phyloP scores from a whole-genome alignment of 2,329 filamentous ascomycete species.

The Alternaria dauci region DNA sequence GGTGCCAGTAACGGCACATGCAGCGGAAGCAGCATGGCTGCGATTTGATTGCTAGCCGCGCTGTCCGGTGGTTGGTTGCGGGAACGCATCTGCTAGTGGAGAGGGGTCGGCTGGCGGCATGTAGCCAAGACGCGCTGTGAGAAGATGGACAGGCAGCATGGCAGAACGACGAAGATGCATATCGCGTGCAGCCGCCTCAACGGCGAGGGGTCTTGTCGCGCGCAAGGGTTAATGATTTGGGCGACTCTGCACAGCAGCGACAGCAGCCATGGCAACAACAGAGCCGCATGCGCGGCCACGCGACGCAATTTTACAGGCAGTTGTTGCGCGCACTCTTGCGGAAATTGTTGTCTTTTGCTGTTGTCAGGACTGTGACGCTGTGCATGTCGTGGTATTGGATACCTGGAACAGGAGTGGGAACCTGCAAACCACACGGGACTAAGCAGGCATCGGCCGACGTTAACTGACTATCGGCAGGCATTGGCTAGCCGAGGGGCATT shows the following conservation, averaged over 20 bases:
- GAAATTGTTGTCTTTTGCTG: background rate
- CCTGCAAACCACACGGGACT: constrained; percentile 12
- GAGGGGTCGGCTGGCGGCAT: constrained; percentile 30
- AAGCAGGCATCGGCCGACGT: constrained; percentile 9
- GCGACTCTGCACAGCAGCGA: constrained; percentile 6
- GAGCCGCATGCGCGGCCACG: constrained; percentile 17
- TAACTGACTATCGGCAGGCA: constrained; percentile 13
- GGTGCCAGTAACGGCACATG: constrained; percentile 1
- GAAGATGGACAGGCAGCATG: constrained; percentile 17
- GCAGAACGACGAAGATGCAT: constrained; percentile 19
- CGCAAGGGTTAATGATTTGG: constrained; percentile 6
- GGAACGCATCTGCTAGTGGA: constrained; percentile 18
- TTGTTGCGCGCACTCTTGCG: background rate
- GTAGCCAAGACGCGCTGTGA: constrained; percentile 32
- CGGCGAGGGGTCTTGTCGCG: constrained; percentile 15
- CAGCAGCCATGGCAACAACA: constrained; percentile 8
- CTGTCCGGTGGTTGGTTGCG: constrained; percentile 14
- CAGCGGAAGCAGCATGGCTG: constrained; percentile 1
- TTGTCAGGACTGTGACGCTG: constrained; percentile 9
- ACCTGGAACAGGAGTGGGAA: constrained; percentile 9
- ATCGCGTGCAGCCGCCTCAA: constrained; percentile 29
- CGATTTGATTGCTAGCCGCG: constrained; percentile 23
- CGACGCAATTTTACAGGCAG: background rate
- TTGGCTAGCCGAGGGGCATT: constrained; percentile 18
- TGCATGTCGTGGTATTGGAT: background rate